A percentile compares a stretch with the other conserved stretches of the same genome.
These are phyloP conservation scores for Vitis hybrid DNA, from an alignment of 177 flowering plant genomes.

Conservation along the genomic window DNA sequence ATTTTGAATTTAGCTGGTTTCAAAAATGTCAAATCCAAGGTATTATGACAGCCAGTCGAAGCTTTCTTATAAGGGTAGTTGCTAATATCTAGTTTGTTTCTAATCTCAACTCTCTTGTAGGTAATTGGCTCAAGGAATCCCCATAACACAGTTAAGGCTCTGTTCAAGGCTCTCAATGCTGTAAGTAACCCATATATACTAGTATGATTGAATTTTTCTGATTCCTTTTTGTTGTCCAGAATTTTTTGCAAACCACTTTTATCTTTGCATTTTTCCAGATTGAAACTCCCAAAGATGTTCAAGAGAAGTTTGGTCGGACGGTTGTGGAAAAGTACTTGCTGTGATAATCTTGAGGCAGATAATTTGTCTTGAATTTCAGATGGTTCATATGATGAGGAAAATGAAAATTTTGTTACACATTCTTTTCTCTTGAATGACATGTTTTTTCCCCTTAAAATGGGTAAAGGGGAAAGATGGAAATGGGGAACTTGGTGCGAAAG, in stretches of 20 bases:
- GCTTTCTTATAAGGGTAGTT: background rate
- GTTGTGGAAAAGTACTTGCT: slow-evolving; percentile 88
- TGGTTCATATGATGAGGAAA: too few relatives aligned
- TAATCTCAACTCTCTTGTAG: slow-evolving; percentile 28
- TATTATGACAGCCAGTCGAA: slow-evolving; percentile 21
- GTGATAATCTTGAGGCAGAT: slow-evolving; percentile 16
- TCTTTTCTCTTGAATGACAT: too few relatives aligned
- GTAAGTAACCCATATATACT: slow-evolving; percentile 35
- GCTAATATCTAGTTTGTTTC: background rate
- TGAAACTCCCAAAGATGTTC: slow-evolving; percentile 91
- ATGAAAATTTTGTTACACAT: too few relatives aligned
- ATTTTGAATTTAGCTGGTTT: slow-evolving; percentile 81
- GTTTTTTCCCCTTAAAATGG: too few relatives aligned
- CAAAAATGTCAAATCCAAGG: slow-evolving; percentile 94
- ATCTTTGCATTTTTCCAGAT: slow-evolving; percentile 41
- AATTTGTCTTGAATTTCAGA: too few relatives aligned
- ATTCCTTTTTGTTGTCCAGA: background rate
- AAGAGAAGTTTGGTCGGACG: slow-evolving; percentile 91
- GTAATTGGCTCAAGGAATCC: slow-evolving; percentile 95
- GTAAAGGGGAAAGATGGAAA: too few relatives aligned
- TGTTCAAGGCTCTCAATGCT: slow-evolving; percentile 81
- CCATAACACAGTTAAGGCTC: slow-evolving; percentile 85
- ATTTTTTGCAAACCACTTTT: background rate
- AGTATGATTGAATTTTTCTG: background rate
- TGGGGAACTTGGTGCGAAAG: too few relatives aligned